phyloP scores from a whole-genome alignment of 2,329 filamentous ascomycete species.

The Apiospora pterosperma region DNA sequence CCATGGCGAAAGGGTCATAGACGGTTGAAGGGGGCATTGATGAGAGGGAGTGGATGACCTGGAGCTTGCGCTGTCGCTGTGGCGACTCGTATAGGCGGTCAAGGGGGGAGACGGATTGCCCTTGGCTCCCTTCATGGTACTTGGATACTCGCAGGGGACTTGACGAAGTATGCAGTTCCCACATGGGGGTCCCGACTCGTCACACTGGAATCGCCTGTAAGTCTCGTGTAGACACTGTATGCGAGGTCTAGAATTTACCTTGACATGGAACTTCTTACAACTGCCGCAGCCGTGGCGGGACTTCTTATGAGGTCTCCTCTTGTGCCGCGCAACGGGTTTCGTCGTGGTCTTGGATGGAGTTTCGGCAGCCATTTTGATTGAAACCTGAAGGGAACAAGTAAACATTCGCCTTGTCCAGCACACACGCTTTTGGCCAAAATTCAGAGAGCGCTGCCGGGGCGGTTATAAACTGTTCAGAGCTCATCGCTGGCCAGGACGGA shows the following conservation, averaged over 20 bases:
- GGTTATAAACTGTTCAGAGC: not conserved
- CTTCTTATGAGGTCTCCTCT: slow-evolving; percentile 5
- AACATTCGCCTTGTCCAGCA: not conserved
- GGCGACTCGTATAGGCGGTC: not conserved
- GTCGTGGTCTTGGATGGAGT: not conserved
- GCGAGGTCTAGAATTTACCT: not conserved
- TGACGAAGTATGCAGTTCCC: slow-evolving; percentile 4
- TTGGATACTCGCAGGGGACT: not conserved
- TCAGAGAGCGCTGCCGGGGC: not conserved
- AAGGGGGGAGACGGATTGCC: not conserved
- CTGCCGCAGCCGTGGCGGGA: slow-evolving; percentile 3
- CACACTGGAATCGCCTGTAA: not conserved
- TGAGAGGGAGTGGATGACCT: not conserved
- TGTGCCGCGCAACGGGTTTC: not conserved
- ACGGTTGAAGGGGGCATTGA: not conserved
- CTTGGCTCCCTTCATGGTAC: not conserved
- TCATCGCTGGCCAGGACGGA: not conserved
- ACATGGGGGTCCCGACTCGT: slow-evolving; percentile 3
- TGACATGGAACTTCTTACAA: slow-evolving; percentile 4
- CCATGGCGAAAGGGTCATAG: not conserved
- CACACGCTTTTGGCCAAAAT: not conserved
- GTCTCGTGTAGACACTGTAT: not conserved
- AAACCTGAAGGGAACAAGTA: not conserved
- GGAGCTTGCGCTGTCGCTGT: not conserved
- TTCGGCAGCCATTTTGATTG: not conserved